Evolutionary conservation across 306 rosid species (phyloP), one percentile per base, ranked within the genome.

Genomic region (Rosa persica): DNA sequence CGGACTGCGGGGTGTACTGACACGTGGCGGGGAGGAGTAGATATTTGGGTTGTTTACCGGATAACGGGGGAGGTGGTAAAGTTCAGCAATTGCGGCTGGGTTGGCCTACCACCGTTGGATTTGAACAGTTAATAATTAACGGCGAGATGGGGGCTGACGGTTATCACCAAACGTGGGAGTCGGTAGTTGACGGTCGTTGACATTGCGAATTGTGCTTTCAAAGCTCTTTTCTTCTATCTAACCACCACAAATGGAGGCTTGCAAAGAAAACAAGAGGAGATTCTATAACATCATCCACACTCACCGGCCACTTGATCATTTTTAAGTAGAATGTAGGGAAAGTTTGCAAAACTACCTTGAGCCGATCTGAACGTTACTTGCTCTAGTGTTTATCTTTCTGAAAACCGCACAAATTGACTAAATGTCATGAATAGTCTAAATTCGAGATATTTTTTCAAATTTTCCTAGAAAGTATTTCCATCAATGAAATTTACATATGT

Each of bases 21-120:
- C 48, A 76, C 76, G 68, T 65, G 75, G 78, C 70, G 3, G 12
- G 8, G 2, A 5, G 61, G 16, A 47, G 52, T 70, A 13, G 48
- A 27, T 60, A 48, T 0, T 3, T 23, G 12, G 57, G 48, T 4
- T 65, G 70, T 43, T 67, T 22, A 76, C 79, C 70, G 76, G 79
- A 57, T 22, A 48, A 61, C 19, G 43, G 30, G 60, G 27, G 38
- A 55, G 30, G 57, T 25, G 67, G 67, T 72, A 19, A 67, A 9
- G 58, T 71, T 84, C 87, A 77, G 78, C 76, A 49, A 77, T 77
- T 80, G 82, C 87, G 87, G 82, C 84, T 77, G 68, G 6, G 65
- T 6, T 30, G 34, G 73, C 58, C 16, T 72, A 23, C 46, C 8
- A 48, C 87, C 79, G 81, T 72, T 16, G 15, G 74, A 80, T 80